Conservation (phyloP, 495 filamentous ascomycete genomes). For the Apiosordaria backusii region DNA sequence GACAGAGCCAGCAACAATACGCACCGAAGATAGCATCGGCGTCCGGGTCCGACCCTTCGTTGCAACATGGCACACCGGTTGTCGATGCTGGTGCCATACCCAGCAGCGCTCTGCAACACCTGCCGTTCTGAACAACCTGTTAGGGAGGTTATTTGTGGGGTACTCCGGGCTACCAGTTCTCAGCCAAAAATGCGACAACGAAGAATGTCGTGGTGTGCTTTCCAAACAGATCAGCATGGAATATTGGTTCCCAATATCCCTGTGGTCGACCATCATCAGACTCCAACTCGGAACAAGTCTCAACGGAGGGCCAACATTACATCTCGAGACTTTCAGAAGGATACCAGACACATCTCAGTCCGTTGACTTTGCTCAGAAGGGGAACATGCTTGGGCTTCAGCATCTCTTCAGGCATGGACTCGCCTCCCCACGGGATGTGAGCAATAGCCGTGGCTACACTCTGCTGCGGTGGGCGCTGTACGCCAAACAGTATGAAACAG, state of each 20-base stretch:
- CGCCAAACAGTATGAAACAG: not conserved
- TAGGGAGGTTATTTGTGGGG: not conserved
- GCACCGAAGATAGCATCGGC: too few species aligned
- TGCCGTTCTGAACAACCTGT: not conserved
- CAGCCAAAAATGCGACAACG: not conserved
- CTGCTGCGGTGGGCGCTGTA: conserved; percentile 5
- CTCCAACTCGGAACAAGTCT: not conserved
- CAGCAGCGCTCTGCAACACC: not conserved
- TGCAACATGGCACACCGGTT: not conserved
- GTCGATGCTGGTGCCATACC: not conserved
- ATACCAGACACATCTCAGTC: not conserved
- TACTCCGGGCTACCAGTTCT: not conserved
- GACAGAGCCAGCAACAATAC: too few species aligned
- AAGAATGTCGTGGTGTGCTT: not conserved
- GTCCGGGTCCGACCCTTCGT: not conserved
- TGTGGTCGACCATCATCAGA: conserved; percentile 1
- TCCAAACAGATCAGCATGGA: not conserved
- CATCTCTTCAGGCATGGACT: not conserved
- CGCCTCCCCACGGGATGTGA: not conserved
- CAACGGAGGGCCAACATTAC: not conserved
- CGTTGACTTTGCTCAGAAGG: not conserved
- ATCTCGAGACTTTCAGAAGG: not conserved
- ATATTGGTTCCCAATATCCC: not conserved
- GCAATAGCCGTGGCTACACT: not conserved
- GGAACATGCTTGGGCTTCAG: not conserved